Evolutionary conservation across 2,329 filamentous ascomycete species (phyloP).

Genomic region (Fusarium sp.): DNA sequence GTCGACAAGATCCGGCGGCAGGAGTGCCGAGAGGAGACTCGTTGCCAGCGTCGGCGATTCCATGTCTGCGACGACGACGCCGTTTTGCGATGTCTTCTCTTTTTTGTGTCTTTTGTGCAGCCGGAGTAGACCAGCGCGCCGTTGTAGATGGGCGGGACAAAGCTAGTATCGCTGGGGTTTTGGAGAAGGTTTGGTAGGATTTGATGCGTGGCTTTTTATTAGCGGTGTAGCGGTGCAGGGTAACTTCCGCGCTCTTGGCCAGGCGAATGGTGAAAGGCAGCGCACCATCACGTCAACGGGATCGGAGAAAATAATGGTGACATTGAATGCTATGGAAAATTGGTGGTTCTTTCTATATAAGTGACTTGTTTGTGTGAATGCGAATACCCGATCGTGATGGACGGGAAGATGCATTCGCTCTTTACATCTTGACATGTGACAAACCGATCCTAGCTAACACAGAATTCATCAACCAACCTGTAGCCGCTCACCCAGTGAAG

Average conservation of each 20-base stretch:
- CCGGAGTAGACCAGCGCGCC: not conserved
- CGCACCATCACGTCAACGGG: not conserved
- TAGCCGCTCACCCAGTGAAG: not conserved
- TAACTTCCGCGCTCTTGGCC: not conserved
- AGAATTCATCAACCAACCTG: not conserved
- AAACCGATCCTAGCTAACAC: not conserved
- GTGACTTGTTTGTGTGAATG: not conserved
- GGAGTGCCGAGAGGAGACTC: constrained; percentile 54
- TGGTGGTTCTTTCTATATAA: not conserved
- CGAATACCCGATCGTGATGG: not conserved
- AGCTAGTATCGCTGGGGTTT: not conserved
- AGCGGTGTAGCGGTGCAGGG: constrained; percentile 4
- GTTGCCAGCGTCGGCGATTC: constrained; percentile 46
- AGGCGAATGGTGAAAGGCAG: not conserved
- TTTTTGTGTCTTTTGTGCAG: not conserved
- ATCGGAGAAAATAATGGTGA: not conserved
- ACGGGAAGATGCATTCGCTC: not conserved
- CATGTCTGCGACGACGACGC: constrained; percentile 37
- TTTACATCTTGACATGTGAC: not conserved
- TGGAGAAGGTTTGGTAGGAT: not conserved
- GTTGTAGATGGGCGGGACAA: not conserved
- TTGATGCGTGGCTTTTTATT: constrained; percentile 1
- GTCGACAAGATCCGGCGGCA: constrained; percentile 59
- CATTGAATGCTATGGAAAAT: not conserved
- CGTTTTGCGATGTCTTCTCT: not conserved